These are phyloP conservation scores for Pyrenochaeta sp. DNA, from an alignment of 2,329 filamentous ascomycete species.

Conservation along the genomic window DNA sequence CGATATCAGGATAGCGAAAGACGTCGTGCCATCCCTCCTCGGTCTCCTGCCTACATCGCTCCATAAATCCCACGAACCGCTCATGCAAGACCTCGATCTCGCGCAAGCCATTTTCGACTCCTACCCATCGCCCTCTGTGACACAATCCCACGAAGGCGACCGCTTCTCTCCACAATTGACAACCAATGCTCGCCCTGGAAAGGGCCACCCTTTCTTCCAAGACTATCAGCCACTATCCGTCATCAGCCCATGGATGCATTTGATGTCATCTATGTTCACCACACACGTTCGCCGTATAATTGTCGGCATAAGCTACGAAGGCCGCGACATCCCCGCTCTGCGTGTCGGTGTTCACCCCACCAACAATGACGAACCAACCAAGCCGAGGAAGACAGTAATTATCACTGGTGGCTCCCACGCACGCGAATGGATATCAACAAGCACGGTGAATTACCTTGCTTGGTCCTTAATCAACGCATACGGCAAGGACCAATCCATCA, in stretches of 20 bases:
- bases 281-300: conserved; percentile 76
- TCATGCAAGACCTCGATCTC: conserved; percentile 77
- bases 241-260: conserved; percentile 88
- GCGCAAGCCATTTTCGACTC: conserved; percentile 79
- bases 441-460: conserved; percentile 88
- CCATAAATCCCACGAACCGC: conserved; percentile 72
- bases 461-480: conserved; percentile 88
- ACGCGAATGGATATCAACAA: conserved; percentile 94
- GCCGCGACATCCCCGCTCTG: conserved; percentile 83
- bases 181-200: conserved; percentile 51
- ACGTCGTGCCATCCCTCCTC: conserved; percentile 80
- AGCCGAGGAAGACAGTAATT: conserved; percentile 76
- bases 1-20: conserved; percentile 80
- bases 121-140: conserved; percentile 64
- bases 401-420: conserved; percentile 90
- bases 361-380: conserved; percentile 55
- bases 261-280: conserved; percentile 89
- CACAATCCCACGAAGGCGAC: conserved; percentile 34
- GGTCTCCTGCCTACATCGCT: conserved; percentile 79
- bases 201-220: conserved; percentile 78
- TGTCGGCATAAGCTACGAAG: conserved; percentile 88
- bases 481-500: conserved; percentile 74
- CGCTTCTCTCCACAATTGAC: conserved; percentile 40
- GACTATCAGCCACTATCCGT: conserved; percentile 90
- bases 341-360: conserved; percentile 72